Evolutionary conservation across 345 rosid species (phyloP), one percentile per base, ranked within the genome.

Genomic region (Dipteronia dyeriana): DNA sequence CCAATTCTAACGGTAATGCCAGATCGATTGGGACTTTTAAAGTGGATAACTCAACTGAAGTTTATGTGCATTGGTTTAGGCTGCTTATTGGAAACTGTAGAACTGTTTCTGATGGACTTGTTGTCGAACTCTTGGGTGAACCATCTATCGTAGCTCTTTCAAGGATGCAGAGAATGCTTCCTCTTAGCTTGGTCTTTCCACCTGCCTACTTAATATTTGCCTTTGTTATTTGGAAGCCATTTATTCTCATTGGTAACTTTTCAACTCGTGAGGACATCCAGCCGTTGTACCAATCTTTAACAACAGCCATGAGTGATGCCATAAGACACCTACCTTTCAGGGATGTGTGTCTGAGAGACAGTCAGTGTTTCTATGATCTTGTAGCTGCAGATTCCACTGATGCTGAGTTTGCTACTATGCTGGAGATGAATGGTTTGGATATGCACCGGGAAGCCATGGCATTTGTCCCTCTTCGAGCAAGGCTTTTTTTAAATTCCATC

Each of bases 121-220:
- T 97, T 76, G 91, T 90, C 82, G 98, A 91, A 66, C 97, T 97
- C 77, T 82, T 94, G 75, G 99, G 98, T 47, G 97, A 97, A 82
- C 93, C 95, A 74, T 89, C 92, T 25, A 78, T 92, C 41, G 86
- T 90, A 77, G 97, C 98, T 84, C 86, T 97, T 76, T 91, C 94
- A 53, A 92, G 98, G 86, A 97, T 94, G 97, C 99, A 97, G 80
- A 90, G 91, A 71, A 83, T 90, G 83, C 94, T 97, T 51, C 97
- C 98, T 65, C 84, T 94, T 68, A 80, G 84, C 75, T 90, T 92
- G 89, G 98, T 94, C 71, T 89, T 94, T 78, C 99, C 97, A 57
- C 98, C 99, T 22, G 94, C 98, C 22, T 94, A 87, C 82, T 84
- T 92, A 41, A 88, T 97, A 80, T 88, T 92, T 81, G 95, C 97